These are phyloP conservation scores for Clohesyomyces aquaticus DNA, from an alignment of 495 filamentous ascomycete genomes.

Conservation along the genomic window DNA sequence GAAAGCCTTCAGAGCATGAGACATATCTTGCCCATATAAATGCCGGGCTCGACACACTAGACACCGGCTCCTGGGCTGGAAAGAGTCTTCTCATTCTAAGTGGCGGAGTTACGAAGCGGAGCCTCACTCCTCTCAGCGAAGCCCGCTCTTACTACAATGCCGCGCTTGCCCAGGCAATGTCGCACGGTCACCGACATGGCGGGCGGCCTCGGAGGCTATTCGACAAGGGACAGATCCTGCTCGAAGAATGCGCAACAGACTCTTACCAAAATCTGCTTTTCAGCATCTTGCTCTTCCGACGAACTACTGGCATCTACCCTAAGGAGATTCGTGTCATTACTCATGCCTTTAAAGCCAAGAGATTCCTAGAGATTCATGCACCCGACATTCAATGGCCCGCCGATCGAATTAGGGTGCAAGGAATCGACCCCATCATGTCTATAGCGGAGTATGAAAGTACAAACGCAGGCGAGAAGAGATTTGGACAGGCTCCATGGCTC, in stretches of 20 bases:
- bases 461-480: slow-evolving; percentile 35
- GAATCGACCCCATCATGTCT: slow-evolving; percentile 45
- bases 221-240: slow-evolving; percentile 24
- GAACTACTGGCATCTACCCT: slow-evolving; percentile 41
- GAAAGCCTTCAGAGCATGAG: slow-evolving; percentile 44
- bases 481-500: slow-evolving; percentile 36
- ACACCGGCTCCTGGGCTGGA: not conserved
- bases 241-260: slow-evolving; percentile 48
- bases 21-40: slow-evolving; percentile 46
- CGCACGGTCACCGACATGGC: slow-evolving; percentile 8
- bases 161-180: slow-evolving; percentile 21
- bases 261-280: slow-evolving; percentile 51
- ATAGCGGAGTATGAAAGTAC: slow-evolving; percentile 36
- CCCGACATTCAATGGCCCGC: slow-evolving; percentile 44
- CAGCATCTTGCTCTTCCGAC: slow-evolving; percentile 43
- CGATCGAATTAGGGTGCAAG: slow-evolving; percentile 41
- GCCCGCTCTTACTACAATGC: slow-evolving; percentile 44
- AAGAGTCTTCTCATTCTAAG: slow-evolving; percentile 43
- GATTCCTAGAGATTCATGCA: slow-evolving; percentile 47
- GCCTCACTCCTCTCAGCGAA: slow-evolving; percentile 37
- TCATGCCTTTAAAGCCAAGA: slow-evolving; percentile 47
- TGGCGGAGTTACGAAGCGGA: slow-evolving; percentile 41
- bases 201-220: slow-evolving; percentile 9
- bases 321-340: slow-evolving; percentile 43
- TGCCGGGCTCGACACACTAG: slow-evolving; percentile 29